Conservation (phyloP, 1,284 basidiomycete genomes). For the Austropuccinia psidii region DNA sequence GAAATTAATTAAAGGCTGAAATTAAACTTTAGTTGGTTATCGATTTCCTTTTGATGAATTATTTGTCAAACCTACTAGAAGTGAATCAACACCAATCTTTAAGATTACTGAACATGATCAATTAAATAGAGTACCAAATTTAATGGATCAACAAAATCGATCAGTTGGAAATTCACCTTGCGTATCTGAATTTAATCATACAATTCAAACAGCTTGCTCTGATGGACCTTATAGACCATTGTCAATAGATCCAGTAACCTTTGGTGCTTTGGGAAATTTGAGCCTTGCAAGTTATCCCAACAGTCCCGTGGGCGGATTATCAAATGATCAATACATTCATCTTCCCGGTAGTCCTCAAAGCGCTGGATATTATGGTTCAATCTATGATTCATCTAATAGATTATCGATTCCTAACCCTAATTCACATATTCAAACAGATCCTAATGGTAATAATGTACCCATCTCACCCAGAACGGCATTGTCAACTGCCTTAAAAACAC, state of each 20-base stretch:
- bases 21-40: not conserved
- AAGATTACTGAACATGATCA: slow-evolving; percentile 26
- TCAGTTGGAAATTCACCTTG: slow-evolving; percentile 14
- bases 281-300: slow-evolving; percentile 20
- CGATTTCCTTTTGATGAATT: slow-evolving; percentile 9
- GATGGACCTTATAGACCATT: not conserved
- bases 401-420: not conserved
- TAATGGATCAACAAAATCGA: not conserved
- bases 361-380: not conserved
- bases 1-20: not conserved
- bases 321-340: not conserved
- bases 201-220: not conserved
- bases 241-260: slow-evolving; percentile 14
- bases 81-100: slow-evolving; percentile 9
- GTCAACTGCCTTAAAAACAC: slow-evolving; percentile 6
- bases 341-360: not conserved
- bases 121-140: not conserved
- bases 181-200: slow-evolving; percentile 21
- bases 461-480: not conserved
- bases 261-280: slow-evolving; percentile 10
- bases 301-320: not conserved
- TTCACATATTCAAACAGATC: not conserved
- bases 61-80: not conserved
- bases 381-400: not conserved
- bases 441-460: not conserved